Base-by-base conservation (phyloP, 108 stramenopile species). In the Fragilariopsis cylindrus region DNA sequence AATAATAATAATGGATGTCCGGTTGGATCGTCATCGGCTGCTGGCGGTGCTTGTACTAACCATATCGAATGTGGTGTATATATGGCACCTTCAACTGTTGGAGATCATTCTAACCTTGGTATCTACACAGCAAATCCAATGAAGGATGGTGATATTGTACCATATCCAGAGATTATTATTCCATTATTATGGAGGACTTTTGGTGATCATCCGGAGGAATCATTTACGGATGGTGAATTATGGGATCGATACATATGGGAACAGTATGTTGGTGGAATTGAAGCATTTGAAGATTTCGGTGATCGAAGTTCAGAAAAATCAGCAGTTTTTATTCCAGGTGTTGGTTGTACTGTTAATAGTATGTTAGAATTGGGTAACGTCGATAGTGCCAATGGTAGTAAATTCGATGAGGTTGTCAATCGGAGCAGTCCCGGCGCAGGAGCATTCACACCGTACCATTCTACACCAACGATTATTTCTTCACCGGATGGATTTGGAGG, bases 241-340 rank as follows among this genome's bases (percentile, higher is more conserved):
- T 84, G 83, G 83, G 83, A 87, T 80, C 83, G 83, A 4, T 84
- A 87, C 57, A 79, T 87, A 65, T 87, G 86, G 86, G 76, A 76
- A 43, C 78, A 78, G 3, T 50, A 74, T 40, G 72, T 77, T 12
- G 80, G 57, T 9, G 62, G 63, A 18, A 65, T 84, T 15, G 86
- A 87, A 70, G 39, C 77, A 40, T 78, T 76, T 50, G 57, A 73
- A n/a, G 76, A 77, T 62, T 60, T 52, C 12, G 63, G 74, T 67
- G 63, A 76, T 67, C 68, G 63, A 12, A 49, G 45, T 0, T 39
- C 76, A 9, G 49, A 71, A 49, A 30, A 64, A 13, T 63, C 76
- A 7, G 79, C 76, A 5, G 48, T 47, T 48, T 87, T 87, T 65
- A 71, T 87, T 9, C 87, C 87, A 13, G 87, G 87, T 39, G 78